These are phyloP conservation scores for Areca catechu DNA, from an alignment of 176 grass and related monocot species.

Conservation along the genomic window DNA sequence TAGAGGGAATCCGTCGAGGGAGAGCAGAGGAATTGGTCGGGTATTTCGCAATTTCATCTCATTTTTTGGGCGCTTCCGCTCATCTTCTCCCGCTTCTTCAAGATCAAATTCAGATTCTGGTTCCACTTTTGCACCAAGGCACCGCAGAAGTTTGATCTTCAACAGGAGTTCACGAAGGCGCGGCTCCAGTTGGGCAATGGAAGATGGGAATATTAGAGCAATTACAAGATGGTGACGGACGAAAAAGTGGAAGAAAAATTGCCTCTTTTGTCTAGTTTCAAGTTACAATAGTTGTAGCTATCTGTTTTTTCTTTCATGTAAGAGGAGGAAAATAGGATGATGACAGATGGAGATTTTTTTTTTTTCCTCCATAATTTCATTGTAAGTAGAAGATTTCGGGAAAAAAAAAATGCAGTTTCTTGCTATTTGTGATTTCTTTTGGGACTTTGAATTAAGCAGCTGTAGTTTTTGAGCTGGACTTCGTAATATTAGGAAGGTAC, in stretches of 20 bases:
- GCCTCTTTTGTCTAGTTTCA: slow-evolving; percentile 8
- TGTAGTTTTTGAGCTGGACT: no score
- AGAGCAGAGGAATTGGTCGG: slow-evolving; percentile 37
- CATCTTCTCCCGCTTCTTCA: slow-evolving; percentile 15
- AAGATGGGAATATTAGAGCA: slow-evolving; percentile 34
- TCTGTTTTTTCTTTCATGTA: neutral
- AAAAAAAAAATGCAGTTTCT: slow-evolving; percentile 17
- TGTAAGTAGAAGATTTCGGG: slow-evolving; percentile 30
- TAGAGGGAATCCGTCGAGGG: slow-evolving; percentile 19
- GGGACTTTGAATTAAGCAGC: no score
- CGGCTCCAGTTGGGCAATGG: slow-evolving; percentile 49
- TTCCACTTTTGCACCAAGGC: neutral
- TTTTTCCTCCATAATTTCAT: slow-evolving; percentile 20
- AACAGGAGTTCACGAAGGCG: slow-evolving; percentile 21
- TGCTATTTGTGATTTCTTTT: neutral
- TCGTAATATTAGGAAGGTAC: no score
- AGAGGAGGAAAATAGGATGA: neutral
- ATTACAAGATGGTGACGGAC: slow-evolving; percentile 24
- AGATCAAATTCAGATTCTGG: slow-evolving; percentile 10
- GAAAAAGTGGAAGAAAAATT: slow-evolving; percentile 6
- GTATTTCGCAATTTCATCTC: slow-evolving; percentile 48
- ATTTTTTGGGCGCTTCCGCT: slow-evolving; percentile 28
- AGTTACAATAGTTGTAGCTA: no score
- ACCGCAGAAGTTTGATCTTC: slow-evolving; percentile 3
- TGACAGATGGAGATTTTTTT: slow-evolving; percentile 7